Base-by-base conservation (phyloP, 2,329 filamentous ascomycete species). In the Rhynchosporium secalis region DNA sequence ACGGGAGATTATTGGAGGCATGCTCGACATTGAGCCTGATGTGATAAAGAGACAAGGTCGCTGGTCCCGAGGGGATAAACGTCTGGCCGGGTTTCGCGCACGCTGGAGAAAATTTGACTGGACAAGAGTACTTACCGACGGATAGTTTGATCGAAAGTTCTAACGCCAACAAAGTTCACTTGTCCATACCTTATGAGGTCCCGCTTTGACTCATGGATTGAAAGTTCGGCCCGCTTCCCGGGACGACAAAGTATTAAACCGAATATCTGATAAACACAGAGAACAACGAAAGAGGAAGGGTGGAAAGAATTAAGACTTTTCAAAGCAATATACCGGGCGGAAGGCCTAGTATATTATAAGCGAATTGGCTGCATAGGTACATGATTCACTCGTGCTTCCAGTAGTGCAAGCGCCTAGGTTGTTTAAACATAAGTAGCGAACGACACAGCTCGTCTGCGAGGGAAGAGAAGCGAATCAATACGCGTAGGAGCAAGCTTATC, bases 71-170 rank as follows among this genome's bases (percentile, higher is more conserved):
- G 84, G 3, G 69, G 80, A 82, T 72, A 74, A 79, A 41, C 82
- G 94, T 69, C 80, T 90, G 0, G 92, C 94, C 2, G 85, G 79
- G 2, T 99, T 96, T 72, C 88, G 85, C 78, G 94, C 88, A 78
- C 82, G 85, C 51, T 99, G 95, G 95, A 85, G 85, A 69, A 92
- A 92, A 77, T 97, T 95, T 79, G 95, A 99, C 79, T 99, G 95
- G 88, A 88, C 86, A 1, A 78, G 84, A 64, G 79, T 87, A 47
- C 71, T 88, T 13, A 74, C 71, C 29, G 72, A 74, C 66, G 69
- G 66, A 20, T 72, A 70, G 63, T 46, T 4, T 20, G 20, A 9
- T 48, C 20, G 33, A 36, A 36, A 36, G 6, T 5, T 49, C 38
- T 26, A 15, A 43, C 41, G 20, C 10, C 33, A 54, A 54, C 33